Percentiles rank a stretch among this genome's conserved stretches.
Conservation (phyloP, 345 rosid genomes). For the Eutrema japonicum region DNA sequence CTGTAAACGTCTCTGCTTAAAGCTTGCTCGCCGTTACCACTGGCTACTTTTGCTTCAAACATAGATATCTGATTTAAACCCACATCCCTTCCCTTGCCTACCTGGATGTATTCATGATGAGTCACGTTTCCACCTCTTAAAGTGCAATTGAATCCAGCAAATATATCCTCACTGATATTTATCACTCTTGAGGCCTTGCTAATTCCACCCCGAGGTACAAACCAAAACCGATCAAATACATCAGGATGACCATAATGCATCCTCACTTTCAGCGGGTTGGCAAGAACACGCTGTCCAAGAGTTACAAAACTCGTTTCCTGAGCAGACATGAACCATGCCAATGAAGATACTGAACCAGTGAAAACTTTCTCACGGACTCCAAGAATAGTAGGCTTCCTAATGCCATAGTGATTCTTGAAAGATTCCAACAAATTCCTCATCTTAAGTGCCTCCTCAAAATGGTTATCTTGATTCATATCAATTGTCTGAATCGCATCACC, state of each 20-base stretch:
- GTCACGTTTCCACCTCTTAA: conserved; percentile 97
- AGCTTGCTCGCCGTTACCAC: conserved; percentile 98
- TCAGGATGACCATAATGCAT: conserved; percentile 99
- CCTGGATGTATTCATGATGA: conserved; percentile 96
- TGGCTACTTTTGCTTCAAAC: conserved; percentile 99
- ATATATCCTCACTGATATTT: conserved; percentile 96
- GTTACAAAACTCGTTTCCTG: conserved; percentile 95
- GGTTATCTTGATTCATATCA: conserved; percentile 98
- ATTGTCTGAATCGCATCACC: conserved; percentile 99
- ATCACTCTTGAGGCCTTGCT: conserved; percentile 97
- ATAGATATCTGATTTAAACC: conserved; percentile 95
- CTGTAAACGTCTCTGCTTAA: conserved; percentile 98
- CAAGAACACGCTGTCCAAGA: conserved; percentile 95
- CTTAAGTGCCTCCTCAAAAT: conserved; percentile 98
- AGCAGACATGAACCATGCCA: conserved; percentile 91
- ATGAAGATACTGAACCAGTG: conserved; percentile 97
- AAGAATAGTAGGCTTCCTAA: conserved; percentile 79
- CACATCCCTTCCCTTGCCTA: conserved; percentile 99
- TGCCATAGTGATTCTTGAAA: conserved; percentile 66
- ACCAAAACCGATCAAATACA: conserved; percentile 98
- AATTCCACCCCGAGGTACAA: conserved; percentile 92
- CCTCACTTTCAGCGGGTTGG: conserved; percentile 90
- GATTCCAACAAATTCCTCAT: conserved; percentile 96
- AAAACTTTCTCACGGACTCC: conserved; percentile 97
- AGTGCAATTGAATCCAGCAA: conserved; percentile 99